phyloP scores from a whole-genome alignment of 1,139 yeast genomes.

The Debaryomyces psychrophilus region DNA sequence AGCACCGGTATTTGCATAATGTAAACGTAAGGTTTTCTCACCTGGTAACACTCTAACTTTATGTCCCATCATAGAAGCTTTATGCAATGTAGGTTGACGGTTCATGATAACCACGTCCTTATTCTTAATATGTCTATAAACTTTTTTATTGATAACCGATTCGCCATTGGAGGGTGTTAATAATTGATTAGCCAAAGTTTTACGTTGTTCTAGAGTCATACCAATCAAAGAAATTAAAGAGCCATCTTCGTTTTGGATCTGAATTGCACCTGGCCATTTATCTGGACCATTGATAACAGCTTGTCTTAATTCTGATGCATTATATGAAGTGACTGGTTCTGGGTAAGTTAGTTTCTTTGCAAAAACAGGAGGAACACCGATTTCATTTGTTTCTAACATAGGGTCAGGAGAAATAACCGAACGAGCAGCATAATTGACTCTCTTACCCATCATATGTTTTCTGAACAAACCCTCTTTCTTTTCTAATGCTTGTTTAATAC shows the following conservation, averaged over 20 bases:
- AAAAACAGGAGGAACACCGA: slow-evolving; percentile 98
- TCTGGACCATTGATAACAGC: slow-evolving; percentile 98
- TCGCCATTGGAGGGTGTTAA: slow-evolving; percentile 75
- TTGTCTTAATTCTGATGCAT: slow-evolving; percentile 85
- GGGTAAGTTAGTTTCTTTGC: slow-evolving; percentile 96
- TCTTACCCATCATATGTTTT: slow-evolving; percentile 99
- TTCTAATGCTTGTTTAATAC: slow-evolving; percentile 96
- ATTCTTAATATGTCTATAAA: slow-evolving; percentile 89
- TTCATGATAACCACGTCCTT: slow-evolving; percentile 97
- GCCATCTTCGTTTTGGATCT: slow-evolving; percentile 97
- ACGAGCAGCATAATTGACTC: slow-evolving; percentile 98
- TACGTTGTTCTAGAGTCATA: slow-evolving; percentile 91
- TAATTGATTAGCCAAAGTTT: slow-evolving; percentile 93
- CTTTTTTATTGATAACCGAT: slow-evolving; percentile 81
- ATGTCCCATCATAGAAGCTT: slow-evolving; percentile 99
- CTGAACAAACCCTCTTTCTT: slow-evolving; percentile 98
- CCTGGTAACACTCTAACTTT: slow-evolving; percentile 95
- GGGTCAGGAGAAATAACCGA: slow-evolving; percentile 99
- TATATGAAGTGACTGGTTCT: slow-evolving; percentile 96
- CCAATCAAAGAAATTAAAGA: slow-evolving; percentile 77
- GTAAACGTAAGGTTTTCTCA: slow-evolving; percentile 93
- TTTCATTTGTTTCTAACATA: slow-evolving; percentile 93
- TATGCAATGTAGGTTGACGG: slow-evolving; percentile 98
- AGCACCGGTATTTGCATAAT: slow-evolving; percentile 98
- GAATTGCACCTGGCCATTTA: slow-evolving; percentile 98